These are phyloP conservation scores for Moringa oleifera DNA, from an alignment of 345 rosid species.

Conservation along the genomic window DNA sequence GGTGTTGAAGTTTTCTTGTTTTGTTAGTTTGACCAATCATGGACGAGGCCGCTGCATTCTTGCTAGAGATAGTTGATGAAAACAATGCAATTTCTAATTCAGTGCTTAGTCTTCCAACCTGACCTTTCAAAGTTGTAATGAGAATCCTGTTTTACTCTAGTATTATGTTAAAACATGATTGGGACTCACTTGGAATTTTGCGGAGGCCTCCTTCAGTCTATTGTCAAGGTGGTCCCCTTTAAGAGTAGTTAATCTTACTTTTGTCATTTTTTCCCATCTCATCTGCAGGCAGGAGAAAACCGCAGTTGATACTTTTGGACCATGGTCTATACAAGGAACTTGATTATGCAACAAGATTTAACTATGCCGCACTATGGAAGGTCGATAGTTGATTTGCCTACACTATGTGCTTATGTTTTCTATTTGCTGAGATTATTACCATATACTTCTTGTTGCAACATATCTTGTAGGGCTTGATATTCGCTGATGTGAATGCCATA, in stretches of 20 bases:
- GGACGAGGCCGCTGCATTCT: not conserved
- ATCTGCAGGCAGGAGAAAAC: constrained; percentile 55
- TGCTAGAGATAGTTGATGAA: not conserved
- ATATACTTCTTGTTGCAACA: constrained; percentile 5
- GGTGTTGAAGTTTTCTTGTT: not conserved
- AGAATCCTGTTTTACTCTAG: not conserved
- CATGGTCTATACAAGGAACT: constrained; percentile 94
- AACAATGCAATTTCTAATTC: not conserved
- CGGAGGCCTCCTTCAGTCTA: not conserved
- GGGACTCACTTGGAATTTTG: not conserved
- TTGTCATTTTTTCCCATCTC: not conserved
- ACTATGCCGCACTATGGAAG: constrained; percentile 92
- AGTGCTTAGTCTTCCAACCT: too few relatives aligned
- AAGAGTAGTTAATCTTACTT: too few relatives aligned
- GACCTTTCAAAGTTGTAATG: not conserved
- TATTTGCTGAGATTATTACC: not conserved
- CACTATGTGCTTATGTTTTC: constrained; percentile 4
- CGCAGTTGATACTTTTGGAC: constrained; percentile 85
- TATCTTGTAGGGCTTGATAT: constrained; percentile 55
- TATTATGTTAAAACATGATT: not conserved
- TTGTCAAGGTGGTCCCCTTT: too few relatives aligned
- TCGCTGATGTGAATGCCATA: constrained; percentile 78
- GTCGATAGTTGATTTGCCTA: constrained; percentile 23
- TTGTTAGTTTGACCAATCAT: not conserved
- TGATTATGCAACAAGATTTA: constrained; percentile 63